phyloP scores from a whole-genome alignment of 495 filamentous ascomycete genomes.

The Penicillium odoratum region DNA sequence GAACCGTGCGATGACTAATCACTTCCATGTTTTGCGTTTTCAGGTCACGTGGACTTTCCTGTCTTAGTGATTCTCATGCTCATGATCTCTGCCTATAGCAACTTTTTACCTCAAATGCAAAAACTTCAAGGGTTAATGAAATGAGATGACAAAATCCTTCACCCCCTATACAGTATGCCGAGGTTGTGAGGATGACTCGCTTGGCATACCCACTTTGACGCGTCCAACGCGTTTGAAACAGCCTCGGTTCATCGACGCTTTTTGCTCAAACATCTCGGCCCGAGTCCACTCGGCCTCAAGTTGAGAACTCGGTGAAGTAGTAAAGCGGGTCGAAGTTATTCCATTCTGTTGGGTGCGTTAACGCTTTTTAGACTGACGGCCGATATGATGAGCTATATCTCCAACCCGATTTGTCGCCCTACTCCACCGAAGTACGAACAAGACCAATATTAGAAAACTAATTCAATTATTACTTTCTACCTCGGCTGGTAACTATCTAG shows the following conservation, averaged over 20 bases:
- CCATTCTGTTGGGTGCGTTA: background rate
- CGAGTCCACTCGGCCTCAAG: background rate
- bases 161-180: too few relatives aligned
- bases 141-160: too few relatives aligned
- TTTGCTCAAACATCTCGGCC: background rate
- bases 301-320: background rate
- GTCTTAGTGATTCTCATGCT: too few relatives aligned
- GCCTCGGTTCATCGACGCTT: background rate
- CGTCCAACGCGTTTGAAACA: background rate
- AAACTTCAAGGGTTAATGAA: too few relatives aligned
- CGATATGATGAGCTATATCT: background rate
- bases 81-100: too few relatives aligned
- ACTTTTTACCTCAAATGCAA: too few relatives aligned
- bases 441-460: background rate
- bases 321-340: background rate
- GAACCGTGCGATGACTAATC: too few relatives aligned
- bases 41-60: too few relatives aligned
- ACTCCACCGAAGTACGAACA: background rate
- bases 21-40: too few relatives aligned
- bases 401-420: background rate
- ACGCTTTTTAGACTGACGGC: background rate
- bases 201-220: background rate
- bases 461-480: background rate
- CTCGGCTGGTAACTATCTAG: slow-evolving; percentile 17
- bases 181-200: too few relatives aligned